Conservation (phyloP, 371 early-diverging fungal species). For the Apophysomyces trapeziformis region DNA sequence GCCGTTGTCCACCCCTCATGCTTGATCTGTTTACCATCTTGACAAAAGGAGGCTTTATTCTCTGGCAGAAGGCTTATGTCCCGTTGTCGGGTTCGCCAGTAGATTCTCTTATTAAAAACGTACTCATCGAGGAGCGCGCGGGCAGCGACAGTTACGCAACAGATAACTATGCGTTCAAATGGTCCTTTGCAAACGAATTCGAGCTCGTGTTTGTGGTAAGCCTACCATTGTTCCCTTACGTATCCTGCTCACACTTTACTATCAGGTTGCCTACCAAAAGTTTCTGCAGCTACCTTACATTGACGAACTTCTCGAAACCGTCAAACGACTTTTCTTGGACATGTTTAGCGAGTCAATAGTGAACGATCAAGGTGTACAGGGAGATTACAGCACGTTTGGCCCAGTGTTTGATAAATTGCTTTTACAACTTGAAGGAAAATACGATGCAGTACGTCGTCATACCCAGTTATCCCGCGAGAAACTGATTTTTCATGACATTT, state of each 20-base stretch:
- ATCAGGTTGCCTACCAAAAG: slow-evolving; percentile 90
- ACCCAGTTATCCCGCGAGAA: slow-evolving; percentile 2
- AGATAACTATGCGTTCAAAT: slow-evolving; percentile 78
- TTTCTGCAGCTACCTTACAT: slow-evolving; percentile 85
- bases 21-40: slow-evolving; percentile 80
- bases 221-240: not conserved
- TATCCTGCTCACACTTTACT: not conserved
- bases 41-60: slow-evolving; percentile 83
- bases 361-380: slow-evolving; percentile 20
- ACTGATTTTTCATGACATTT: not conserved
- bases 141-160: slow-evolving; percentile 60
- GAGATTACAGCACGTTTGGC: slow-evolving; percentile 42
- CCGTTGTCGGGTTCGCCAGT: slow-evolving; percentile 66
- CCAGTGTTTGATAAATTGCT: slow-evolving; percentile 45
- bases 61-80: slow-evolving; percentile 76
- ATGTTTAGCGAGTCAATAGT: slow-evolving; percentile 23
- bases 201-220: slow-evolving; percentile 89
- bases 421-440: slow-evolving; percentile 50
- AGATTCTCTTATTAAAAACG: slow-evolving; percentile 74
- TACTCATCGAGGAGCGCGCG: slow-evolving; percentile 80
- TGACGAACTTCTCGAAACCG: slow-evolving; percentile 80
- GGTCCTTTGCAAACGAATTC: slow-evolving; percentile 85
- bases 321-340: slow-evolving; percentile 54
- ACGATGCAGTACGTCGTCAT: slow-evolving; percentile 33
- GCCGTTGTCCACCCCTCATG: slow-evolving; percentile 49